Conservation (phyloP, 345 rosid species). For the Iberis pinnata region DNA sequence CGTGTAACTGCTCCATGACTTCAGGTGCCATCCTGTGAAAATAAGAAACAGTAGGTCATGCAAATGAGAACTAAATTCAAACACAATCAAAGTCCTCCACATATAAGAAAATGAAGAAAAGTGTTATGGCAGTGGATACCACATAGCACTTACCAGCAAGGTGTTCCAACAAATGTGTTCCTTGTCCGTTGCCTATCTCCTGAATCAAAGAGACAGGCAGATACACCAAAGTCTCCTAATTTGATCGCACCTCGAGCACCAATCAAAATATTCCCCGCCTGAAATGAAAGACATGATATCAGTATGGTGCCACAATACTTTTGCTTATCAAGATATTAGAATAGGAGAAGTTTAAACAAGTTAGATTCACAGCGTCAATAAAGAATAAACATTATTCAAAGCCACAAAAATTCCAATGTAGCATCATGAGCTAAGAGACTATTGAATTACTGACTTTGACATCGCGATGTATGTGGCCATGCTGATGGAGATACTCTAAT, state of each 20-base stretch:
- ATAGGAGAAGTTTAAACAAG: too few relatives aligned
- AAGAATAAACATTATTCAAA: not conserved
- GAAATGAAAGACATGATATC: conserved; percentile 17
- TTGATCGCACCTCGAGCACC: conserved; percentile 75
- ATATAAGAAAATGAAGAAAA: conserved; percentile 6
- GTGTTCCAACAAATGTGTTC: conserved; percentile 99
- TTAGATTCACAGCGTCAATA: not conserved
- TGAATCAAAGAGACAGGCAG: conserved; percentile 95
- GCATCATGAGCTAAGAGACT: not conserved
- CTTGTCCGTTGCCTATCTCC: conserved; percentile 97
- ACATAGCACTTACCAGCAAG: conserved; percentile 67
- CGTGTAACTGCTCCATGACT: conserved; percentile 97
- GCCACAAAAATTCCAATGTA: not conserved
- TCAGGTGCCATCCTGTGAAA: conserved; percentile 97
- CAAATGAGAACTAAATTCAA: conserved; percentile 4
- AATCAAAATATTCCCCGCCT: conserved; percentile 94
- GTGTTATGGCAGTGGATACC: not conserved
- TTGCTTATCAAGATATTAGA: not conserved
- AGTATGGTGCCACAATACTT: not conserved
- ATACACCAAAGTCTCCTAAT: conserved; percentile 95
- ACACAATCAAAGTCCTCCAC: not conserved
- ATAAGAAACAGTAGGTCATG: conserved; percentile 4
- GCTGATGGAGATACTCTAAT: conserved; percentile 94
- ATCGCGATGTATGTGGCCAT: conserved; percentile 96
- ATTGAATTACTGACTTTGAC: conserved; percentile 57